These are phyloP conservation scores for Pythium sukuiense DNA, from an alignment of 352 stramenopile species.

Conservation along the genomic window DNA sequence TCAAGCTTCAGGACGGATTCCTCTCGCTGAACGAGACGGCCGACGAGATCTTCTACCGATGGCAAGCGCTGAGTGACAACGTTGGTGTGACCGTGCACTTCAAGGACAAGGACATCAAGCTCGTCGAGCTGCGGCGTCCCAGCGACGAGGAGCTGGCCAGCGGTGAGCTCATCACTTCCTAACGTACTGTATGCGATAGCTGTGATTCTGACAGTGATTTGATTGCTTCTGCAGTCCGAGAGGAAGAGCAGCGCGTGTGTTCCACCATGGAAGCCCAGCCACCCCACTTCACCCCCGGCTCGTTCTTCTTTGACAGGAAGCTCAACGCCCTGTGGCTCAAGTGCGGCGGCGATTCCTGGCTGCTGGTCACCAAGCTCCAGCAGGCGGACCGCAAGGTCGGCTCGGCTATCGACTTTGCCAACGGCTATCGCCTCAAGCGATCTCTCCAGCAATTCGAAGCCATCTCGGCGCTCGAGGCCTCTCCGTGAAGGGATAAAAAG, in stretches of 20 bases:
- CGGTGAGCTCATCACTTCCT: neutral
- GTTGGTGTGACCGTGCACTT: slow-evolving; percentile 71
- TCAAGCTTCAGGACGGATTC: slow-evolving; percentile 57
- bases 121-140: slow-evolving; percentile 59
- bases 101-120: slow-evolving; percentile 64
- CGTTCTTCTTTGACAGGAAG: slow-evolving; percentile 80
- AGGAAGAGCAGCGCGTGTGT: slow-evolving; percentile 19
- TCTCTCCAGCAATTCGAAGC: slow-evolving; percentile 48
- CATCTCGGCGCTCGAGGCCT: neutral
- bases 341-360: slow-evolving; percentile 51
- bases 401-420: slow-evolving; percentile 73
- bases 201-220: neutral
- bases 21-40: slow-evolving; percentile 54
- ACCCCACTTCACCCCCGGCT: slow-evolving; percentile 27
- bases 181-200: neutral
- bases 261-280: neutral
- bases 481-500: neutral
- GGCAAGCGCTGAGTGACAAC: slow-evolving; percentile 76
- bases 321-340: slow-evolving; percentile 70
- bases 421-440: slow-evolving; percentile 75
- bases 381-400: slow-evolving; percentile 65
- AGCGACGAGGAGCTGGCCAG: slow-evolving; percentile 36
- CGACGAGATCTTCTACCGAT: slow-evolving; percentile 57
- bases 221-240: slow-evolving; percentile 7
- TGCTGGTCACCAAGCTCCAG: slow-evolving; percentile 72